These are phyloP conservation scores for Fusarium chuoi DNA, from an alignment of 2,329 filamentous ascomycete species.

Conservation along the genomic window DNA sequence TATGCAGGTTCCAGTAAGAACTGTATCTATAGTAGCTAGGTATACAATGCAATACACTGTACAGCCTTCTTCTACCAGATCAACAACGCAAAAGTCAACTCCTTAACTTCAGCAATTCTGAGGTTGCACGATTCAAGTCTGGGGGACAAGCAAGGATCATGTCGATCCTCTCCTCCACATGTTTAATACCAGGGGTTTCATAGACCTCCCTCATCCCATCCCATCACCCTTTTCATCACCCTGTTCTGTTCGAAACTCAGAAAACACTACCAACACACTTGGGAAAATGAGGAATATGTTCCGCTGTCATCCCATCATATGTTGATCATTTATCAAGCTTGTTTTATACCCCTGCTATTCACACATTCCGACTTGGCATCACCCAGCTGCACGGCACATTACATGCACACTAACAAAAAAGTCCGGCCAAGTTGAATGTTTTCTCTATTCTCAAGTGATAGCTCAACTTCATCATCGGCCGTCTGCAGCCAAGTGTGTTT, in stretches of 20 bases:
- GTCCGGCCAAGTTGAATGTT: neutral
- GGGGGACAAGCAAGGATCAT: conserved; percentile 34
- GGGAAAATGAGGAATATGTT: conserved; percentile 8
- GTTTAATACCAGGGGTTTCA: conserved; percentile 22
- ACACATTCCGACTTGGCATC: neutral
- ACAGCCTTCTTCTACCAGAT: neutral
- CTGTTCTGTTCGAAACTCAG: neutral
- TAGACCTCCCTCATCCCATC: conserved; percentile 7
- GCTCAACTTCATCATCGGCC: neutral
- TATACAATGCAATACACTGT: neutral
- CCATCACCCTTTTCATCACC: neutral
- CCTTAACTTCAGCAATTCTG: neutral
- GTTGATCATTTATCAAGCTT: neutral
- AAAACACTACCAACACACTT: neutral
- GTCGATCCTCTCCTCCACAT: conserved; percentile 30
- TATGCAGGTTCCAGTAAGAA: neutral
- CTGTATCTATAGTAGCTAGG: too few species aligned
- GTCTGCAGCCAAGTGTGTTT: neutral
- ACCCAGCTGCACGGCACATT: neutral
- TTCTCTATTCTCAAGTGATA: neutral
- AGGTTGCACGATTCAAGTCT: neutral
- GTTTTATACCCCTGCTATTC: neutral
- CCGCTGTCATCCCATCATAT: conserved; percentile 38
- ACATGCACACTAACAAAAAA: neutral
- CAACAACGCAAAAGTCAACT: neutral